These are phyloP conservation scores for Fraxinus nigra DNA, from an alignment of 305 asterid genomes.

Conservation along the genomic window DNA sequence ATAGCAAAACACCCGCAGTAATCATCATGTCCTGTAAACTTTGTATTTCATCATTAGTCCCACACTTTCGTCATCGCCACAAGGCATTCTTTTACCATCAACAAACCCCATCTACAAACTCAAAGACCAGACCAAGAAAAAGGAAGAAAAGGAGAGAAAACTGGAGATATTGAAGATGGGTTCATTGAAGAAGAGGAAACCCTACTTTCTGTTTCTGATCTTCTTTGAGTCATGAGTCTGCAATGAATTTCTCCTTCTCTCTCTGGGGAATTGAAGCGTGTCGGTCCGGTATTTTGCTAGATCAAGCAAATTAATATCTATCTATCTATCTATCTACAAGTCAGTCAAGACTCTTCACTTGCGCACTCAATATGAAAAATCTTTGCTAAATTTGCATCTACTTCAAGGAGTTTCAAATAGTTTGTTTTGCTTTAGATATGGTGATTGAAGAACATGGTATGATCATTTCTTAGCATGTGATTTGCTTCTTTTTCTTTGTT, in stretches of 20 bases:
- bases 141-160: conserved; percentile 10
- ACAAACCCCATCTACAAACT: conserved; percentile 19
- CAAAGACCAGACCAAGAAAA: conserved; percentile 19
- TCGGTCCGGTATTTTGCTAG: conserved; percentile 55
- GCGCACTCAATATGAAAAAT: not conserved
- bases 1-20: conserved; percentile 23
- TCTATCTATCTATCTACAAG: not conserved
- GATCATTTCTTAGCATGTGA: conserved; percentile 12
- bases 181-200: conserved; percentile 41
- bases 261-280: conserved; percentile 62
- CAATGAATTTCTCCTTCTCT: conserved; percentile 18
- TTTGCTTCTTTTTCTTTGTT: not conserved
- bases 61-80: conserved; percentile 51
- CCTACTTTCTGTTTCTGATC: conserved; percentile 35
- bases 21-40: conserved; percentile 54
- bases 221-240: not conserved
- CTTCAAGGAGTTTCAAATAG: not conserved
- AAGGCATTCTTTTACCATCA: conserved; percentile 30
- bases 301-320: conserved; percentile 19
- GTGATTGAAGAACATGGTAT: not conserved
- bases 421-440: not conserved
- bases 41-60: conserved; percentile 49
- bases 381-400: not conserved
- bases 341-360: not conserved
- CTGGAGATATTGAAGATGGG: conserved; percentile 9